These are phyloP conservation scores for Trypanosoma brucei DNA, from an alignment of 208 protist species.

Conservation along the genomic window DNA sequence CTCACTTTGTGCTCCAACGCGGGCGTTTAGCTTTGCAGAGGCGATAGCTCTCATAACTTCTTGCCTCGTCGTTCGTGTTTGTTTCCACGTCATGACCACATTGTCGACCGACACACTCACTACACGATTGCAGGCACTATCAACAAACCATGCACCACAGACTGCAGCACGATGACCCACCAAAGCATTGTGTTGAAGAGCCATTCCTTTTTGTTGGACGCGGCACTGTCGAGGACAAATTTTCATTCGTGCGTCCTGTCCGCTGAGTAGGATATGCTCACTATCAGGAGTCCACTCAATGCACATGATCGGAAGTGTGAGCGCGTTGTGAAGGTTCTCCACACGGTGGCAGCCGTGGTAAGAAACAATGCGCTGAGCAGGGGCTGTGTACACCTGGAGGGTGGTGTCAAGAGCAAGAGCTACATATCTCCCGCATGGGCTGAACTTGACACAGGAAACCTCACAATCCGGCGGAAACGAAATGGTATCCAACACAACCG, in stretches of 20 bases:
- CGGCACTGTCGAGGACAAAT: conserved; percentile 76
- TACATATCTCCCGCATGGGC: conserved; percentile 86
- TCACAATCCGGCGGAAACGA: conserved; percentile 79
- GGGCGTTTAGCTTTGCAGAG: conserved; percentile 51
- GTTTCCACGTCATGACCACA: conserved; percentile 74
- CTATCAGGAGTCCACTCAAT: conserved; percentile 85
- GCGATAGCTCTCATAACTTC: conserved; percentile 85
- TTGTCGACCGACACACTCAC: conserved; percentile 83
- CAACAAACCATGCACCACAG: conserved; percentile 83
- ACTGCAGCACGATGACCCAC: conserved; percentile 84
- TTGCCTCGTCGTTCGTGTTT: conserved; percentile 53
- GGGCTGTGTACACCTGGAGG: conserved; percentile 84
- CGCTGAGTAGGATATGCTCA: conserved; percentile 77
- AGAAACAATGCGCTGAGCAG: conserved; percentile 74
- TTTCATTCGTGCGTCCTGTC: conserved; percentile 85
- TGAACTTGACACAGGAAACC: conserved; percentile 70
- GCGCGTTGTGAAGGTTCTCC: conserved; percentile 77
- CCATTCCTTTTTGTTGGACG: conserved; percentile 72
- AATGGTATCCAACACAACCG: conserved; percentile 85
- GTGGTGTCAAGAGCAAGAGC: conserved; percentile 82
- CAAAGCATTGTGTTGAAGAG: conserved; percentile 73
- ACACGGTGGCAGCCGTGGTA: conserved; percentile 86
- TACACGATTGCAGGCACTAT: conserved; percentile 37
- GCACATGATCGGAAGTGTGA: conserved; percentile 72
- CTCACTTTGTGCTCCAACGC: conserved; percentile 20